phyloP scores from a whole-genome alignment of 169 alveolate species.

The Plasmodium vivax region DNA sequence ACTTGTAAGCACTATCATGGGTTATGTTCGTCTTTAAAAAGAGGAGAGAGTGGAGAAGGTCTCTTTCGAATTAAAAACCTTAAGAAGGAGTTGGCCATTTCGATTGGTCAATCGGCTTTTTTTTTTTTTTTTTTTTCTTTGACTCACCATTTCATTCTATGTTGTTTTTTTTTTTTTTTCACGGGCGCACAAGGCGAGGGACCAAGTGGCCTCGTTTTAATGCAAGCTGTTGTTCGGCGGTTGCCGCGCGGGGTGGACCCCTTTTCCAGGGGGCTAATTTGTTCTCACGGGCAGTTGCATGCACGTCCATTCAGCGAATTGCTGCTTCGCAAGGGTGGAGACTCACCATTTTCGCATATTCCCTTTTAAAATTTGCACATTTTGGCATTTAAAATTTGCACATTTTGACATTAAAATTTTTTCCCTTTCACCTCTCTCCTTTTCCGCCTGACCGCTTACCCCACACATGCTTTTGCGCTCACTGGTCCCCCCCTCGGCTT shows the following conservation, averaged over 20 bases:
- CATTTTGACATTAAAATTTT: too few species aligned
- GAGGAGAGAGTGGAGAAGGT: neutral
- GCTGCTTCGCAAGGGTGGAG: neutral
- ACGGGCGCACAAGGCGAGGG: neutral
- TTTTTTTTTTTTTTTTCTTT: too few species aligned
- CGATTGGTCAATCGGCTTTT: neutral
- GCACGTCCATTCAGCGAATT: neutral
- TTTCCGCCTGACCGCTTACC: neutral
- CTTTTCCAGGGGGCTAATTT: neutral
- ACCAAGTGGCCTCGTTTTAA: neutral
- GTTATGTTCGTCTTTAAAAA: neutral
- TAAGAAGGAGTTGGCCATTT: neutral
- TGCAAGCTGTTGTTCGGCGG: neutral
- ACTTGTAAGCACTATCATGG: neutral
- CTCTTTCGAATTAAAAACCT: neutral
- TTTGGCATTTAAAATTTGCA: neutral
- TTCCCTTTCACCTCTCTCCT: neutral
- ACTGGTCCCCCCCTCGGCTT: neutral
- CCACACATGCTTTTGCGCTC: neutral
- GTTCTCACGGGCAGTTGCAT: neutral
- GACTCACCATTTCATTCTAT: neutral
- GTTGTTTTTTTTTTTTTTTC: neutral
- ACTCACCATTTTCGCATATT: neutral
- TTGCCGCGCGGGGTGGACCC: neutral
- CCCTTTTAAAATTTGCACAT: neutral